Base-by-base conservation (phyloP, 2,329 filamentous ascomycete species). In the Hypoxylon sp. region DNA sequence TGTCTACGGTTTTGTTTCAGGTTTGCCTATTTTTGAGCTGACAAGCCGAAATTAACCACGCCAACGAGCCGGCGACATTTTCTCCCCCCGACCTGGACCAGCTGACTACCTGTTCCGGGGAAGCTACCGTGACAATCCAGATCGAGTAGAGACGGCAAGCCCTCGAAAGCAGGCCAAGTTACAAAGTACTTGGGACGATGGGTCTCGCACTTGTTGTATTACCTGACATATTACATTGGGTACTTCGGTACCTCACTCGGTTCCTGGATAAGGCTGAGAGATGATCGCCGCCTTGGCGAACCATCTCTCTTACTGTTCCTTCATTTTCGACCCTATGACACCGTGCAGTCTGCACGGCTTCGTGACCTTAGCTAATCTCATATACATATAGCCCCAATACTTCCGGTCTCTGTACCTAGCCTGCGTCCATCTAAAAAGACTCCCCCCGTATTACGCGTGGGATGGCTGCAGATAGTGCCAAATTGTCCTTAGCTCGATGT, bases 241-340 rank as follows among this genome's bases (percentile, higher is more conserved):
- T 49, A 49, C 26, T 20, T 48, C 16, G 22, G 38, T 40, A 52
- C 45, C 6, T 56, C 14, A 24, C 40, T 18, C 22, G 11, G 44
- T 55, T 57, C 33, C 36, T 53, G 30, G 32, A 48, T 57, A 66
- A 67, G 66, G 66, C 66, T 69, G 66, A 59, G 46, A 38, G 40
- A 26, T 22, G 5, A 22, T 53, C 12, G 36, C 16, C 49, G 48
- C 53, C 58, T 61, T 30, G 32, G 59, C 66, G 59, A 66, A 63
- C 54, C 36, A 54, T n/a, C 20, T 26, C 38, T 38, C 45, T 38
- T 42, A 42, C 51, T 11, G 8, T 33, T 51, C n/a, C 11, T 38
- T n/a, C 22, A 14, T 40, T 50, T 24, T 51, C 22, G 51, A 40
- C 30, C 22, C 45, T 20, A 14, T 32, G 36, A 45, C 8, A 49